Percentiles rank a stretch among this genome's conserved stretches.
These are phyloP conservation scores for Alliaria petiolata DNA, from an alignment of 345 rosid species.

Conservation along the genomic window DNA sequence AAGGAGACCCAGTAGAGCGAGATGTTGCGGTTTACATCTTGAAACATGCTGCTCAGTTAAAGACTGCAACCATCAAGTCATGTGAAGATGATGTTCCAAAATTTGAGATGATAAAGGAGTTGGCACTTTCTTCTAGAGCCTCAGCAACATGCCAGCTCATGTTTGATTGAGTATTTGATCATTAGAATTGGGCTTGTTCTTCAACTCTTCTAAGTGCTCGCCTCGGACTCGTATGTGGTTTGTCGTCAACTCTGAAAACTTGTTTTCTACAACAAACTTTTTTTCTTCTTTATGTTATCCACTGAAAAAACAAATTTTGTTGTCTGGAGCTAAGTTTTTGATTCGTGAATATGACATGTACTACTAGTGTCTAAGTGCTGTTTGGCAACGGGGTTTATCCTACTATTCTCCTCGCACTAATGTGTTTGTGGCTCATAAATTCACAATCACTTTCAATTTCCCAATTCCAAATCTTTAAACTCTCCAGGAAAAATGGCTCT, in stretches of 20 bases:
- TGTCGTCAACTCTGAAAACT: not conserved
- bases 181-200: not conserved
- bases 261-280: not conserved
- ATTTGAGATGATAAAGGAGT: not conserved
- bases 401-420: not conserved
- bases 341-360: no score
- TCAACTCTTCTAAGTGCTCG: not conserved
- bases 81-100: not conserved
- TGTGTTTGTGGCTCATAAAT: not conserved
- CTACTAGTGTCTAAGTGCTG: no score
- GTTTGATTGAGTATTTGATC: not conserved
- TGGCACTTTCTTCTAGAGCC: constrained; percentile 17
- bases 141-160: constrained; percentile 3
- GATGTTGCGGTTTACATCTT: not conserved
- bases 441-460: not conserved
- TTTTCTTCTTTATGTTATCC: not conserved
- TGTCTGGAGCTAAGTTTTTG: not conserved
- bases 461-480: not conserved
- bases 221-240: not conserved
- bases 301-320: not conserved
- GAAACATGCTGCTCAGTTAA: not conserved
- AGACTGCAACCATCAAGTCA: not conserved
- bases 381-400: not conserved
- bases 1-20: not conserved
- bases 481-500: constrained; percentile 24